Percentiles rank a stretch among this genome's conserved stretches.
phyloP scores from a whole-genome alignment of 2,329 filamentous ascomycete genomes.

The Lecanosticta acicola region DNA sequence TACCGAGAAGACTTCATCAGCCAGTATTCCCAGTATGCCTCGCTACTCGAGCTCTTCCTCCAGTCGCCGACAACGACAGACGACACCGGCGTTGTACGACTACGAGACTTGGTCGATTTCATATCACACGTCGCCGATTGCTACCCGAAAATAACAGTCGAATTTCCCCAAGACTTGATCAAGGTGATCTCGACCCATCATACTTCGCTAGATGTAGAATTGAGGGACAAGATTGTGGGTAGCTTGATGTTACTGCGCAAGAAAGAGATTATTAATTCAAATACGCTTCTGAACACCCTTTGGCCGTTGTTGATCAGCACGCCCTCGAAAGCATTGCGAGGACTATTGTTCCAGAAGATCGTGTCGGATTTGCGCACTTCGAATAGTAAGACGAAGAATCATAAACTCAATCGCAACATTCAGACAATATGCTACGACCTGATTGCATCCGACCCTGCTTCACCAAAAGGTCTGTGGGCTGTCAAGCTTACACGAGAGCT shows the following conservation, averaged over 20 bases:
- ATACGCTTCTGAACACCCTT: conserved; percentile 77
- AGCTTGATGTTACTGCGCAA: conserved; percentile 80
- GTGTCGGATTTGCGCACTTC: conserved; percentile 82
- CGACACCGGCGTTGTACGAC: conserved; percentile 71
- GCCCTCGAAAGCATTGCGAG: conserved; percentile 80
- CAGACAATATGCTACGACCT: conserved; percentile 92
- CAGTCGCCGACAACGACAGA: conserved; percentile 73
- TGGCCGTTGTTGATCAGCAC: conserved; percentile 92
- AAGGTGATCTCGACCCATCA: conserved; percentile 77
- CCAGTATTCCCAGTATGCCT: conserved; percentile 87
- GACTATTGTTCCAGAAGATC: conserved; percentile 83
- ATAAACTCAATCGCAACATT: conserved; percentile 85
- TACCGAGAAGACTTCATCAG: conserved; percentile 84
- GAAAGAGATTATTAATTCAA: conserved; percentile 87
- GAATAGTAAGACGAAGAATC: conserved; percentile 82
- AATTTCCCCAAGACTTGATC: conserved; percentile 76
- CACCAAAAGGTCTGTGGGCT: conserved; percentile 86
- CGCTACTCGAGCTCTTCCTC: conserved; percentile 85
- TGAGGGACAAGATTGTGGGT: conserved; percentile 90
- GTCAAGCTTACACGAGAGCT: conserved; percentile 92
- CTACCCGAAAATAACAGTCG: conserved; percentile 72
- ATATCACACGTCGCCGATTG: conserved; percentile 90
- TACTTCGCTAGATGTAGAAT: conserved; percentile 70
- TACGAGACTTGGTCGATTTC: conserved; percentile 88
- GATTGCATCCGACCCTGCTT: conserved; percentile 76